Conservation (phyloP, 179 eudicot genomes). For the Patellifolia procumbens region DNA sequence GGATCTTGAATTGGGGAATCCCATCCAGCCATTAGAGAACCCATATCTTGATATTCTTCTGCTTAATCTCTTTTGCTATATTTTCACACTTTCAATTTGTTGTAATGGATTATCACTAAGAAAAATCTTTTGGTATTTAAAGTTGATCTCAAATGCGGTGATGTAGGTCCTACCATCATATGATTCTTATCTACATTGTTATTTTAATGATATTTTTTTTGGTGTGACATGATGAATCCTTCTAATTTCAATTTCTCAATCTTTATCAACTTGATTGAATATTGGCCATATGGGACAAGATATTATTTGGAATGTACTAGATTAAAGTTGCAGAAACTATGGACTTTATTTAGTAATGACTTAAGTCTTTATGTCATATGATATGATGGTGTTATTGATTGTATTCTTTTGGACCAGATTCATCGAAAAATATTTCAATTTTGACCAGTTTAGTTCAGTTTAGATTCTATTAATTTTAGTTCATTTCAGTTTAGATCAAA, state of each 20-base stretch:
- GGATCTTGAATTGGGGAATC: slow-evolving; percentile 57
- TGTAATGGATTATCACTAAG: not conserved
- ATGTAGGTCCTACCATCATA: not conserved
- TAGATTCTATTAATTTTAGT: too few relatives aligned
- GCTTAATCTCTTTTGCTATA: not conserved
- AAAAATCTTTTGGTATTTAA: not conserved
- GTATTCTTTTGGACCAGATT: too few relatives aligned
- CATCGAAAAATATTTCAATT: too few relatives aligned
- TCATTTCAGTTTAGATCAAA: too few relatives aligned
- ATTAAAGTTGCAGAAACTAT: not conserved
- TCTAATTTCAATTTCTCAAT: not conserved
- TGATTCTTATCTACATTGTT: not conserved
- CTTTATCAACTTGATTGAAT: not conserved
- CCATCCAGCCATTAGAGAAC: slow-evolving; percentile 92
- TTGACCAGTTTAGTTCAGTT: too few relatives aligned
- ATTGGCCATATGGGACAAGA: not conserved
- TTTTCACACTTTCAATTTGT: not conserved
- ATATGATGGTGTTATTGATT: too few relatives aligned
- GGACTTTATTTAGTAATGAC: not conserved
- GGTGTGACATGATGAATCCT: not conserved
- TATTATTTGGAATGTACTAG: not conserved
- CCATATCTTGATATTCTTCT: slow-evolving; percentile 42
- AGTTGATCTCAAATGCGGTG: not conserved
- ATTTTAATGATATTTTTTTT: not conserved
- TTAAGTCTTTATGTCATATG: too few relatives aligned